Evolutionary conservation across 2,329 filamentous ascomycete species (phyloP), one percentile per base, ranked within the genome.

Genomic region (Dothideomycetes sp.): DNA sequence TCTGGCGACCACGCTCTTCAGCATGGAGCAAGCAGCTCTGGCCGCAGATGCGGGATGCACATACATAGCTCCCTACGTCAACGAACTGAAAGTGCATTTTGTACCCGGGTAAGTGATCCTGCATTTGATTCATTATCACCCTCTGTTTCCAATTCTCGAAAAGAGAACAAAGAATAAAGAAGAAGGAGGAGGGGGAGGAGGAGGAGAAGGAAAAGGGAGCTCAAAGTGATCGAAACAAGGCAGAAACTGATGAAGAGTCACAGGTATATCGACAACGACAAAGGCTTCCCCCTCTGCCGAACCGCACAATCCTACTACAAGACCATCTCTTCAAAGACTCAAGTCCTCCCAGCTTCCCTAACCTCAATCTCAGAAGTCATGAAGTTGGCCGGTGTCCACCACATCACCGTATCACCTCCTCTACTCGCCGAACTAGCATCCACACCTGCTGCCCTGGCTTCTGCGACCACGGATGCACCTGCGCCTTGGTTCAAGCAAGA

Each of bases 51-150:
- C 68, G 0, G 65, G 68, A 4, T 80, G 76, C 49, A 69, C 68
- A 1, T 81, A 80, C 49, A 73, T 82, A 30, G 74, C 77, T 0
- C 78, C 78, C 0, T 69, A 80, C 46, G 73, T 82, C 20, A 80
- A 81, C 51, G 76, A 80, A 48, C 60, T 82, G 28, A 72, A 70
- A 47, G 77, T 78, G 4, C 76, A 80, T 49, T 51, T 51, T n/a
- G 41, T 49, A 3, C 28, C 42, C 13, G 39, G 39, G 43, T 38
- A 5, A 16, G 36, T 34, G 19, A n/a, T n/a, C n/a, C n/a, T n/a
- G 9, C 24, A 27, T 27, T 27, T 27, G 23, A 24, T 7, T 12
- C 44, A 49, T 25, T 41, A 47, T 34, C 31, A 20, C 3, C 36
- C 34, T 17, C 41, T 44, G 11, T 46, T 44, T 33, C 45, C 42